Evolutionary conservation across 2,329 filamentous ascomycete genomes (phyloP), one percentile per base, ranked within the genome.

Genomic region (Davidsoniella eucalypti): DNA sequence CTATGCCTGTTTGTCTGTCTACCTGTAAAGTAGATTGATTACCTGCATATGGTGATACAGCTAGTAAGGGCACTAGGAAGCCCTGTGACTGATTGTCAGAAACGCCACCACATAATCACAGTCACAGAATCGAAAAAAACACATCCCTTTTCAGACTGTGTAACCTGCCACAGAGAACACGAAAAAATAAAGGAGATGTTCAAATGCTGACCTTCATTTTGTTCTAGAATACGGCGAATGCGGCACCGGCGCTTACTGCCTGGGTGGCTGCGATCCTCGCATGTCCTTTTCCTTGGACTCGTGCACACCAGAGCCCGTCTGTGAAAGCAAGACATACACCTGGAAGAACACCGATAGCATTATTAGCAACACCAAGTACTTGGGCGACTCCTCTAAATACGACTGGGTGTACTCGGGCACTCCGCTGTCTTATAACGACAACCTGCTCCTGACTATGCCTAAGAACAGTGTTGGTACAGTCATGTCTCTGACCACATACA

Each of bases 391-490:
- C 10, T 75, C 70, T 56, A 79, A 76, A 60, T 75, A 79, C 58
- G 87, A 95, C 64, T 98, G 90, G 90, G 86, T 95, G 52, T 78
- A 80, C 49, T 85, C 86, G 63, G 92, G 92, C 56, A 75, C 78
- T 59, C 80, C 87, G 12, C 70, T 84, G 40, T 59, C 69, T 29
- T 80, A 81, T 65, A 69, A 84, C 52, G 76, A 80, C 61, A 77
- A 79, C 55, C 69, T 92, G 2, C 70, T 95, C 47, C 70, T 98
- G 61, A 96, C 90, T 57, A 94, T 98, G 90, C 79, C 85, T 40
- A 76, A 82, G 56, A 75, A 82, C 58, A 88, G 84, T 33, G 83
- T 86, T 39, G 92, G 92, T 50, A 95, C 92, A 8, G 77, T 98
- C 43, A 68, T 98, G 50, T 84, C 87, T 56, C 73, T 76, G 6